A percentile compares a stretch with the other conserved stretches of the same genome.
These are phyloP conservation scores for Suhomyces emberorum DNA, from an alignment of 805 yeast genomes.

Conservation along the genomic window DNA sequence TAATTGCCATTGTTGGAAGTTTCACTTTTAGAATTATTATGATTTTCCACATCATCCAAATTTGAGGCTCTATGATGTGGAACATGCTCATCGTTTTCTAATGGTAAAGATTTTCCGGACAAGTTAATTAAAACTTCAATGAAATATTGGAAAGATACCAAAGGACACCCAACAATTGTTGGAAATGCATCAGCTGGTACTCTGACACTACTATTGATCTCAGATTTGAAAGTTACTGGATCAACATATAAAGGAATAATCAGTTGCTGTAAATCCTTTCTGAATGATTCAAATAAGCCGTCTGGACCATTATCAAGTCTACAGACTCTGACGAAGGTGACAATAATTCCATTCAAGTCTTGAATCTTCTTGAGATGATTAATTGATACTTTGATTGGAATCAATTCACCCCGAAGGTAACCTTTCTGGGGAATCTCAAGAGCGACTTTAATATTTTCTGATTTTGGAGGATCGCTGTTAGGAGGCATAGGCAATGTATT, in stretches of 20 bases:
- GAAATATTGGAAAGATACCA: conserved; percentile 80
- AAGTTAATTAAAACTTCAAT: conserved; percentile 81
- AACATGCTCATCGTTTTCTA: conserved; percentile 18
- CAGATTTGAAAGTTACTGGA: conserved; percentile 54
- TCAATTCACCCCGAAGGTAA: conserved; percentile 70
- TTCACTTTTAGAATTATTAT: not conserved
- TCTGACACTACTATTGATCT: conserved; percentile 57
- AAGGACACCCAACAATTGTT: conserved; percentile 66
- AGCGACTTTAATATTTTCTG: conserved; percentile 34
- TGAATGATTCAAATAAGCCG: conserved; percentile 63
- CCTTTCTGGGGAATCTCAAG: conserved; percentile 56
- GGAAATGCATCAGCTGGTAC: conserved; percentile 88
- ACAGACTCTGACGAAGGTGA: conserved; percentile 78
- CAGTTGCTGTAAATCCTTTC: conserved; percentile 80
- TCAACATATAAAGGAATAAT: conserved; percentile 78
- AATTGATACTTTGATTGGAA: conserved; percentile 67
- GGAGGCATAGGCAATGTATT: not conserved
- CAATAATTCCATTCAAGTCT: conserved; percentile 68
- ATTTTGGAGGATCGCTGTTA: conserved; percentile 8
- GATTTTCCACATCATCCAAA: conserved; percentile 1
- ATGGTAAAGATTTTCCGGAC: conserved; percentile 51
- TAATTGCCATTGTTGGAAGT: conserved; percentile 7
- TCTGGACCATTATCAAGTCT: conserved; percentile 57
- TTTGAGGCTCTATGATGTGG: not conserved
- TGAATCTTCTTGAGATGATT: conserved; percentile 69